phyloP scores from a whole-genome alignment of 2,329 filamentous ascomycete species.

The Apiospora aurea region DNA sequence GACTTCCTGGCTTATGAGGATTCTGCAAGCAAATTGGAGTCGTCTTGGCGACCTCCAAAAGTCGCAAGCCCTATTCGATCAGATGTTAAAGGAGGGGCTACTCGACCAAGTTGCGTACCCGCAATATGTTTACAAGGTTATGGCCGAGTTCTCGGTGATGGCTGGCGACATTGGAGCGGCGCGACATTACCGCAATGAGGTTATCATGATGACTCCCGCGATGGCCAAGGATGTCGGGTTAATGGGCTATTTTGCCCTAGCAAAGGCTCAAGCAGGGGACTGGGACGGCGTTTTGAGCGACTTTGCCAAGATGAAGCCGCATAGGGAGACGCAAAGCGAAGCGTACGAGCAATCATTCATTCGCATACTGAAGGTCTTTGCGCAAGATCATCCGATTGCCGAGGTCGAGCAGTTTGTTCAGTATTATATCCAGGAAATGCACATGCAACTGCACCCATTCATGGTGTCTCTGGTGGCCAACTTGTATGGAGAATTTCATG shows the following conservation, averaged over 20 bases:
- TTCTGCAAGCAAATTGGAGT: conserved; percentile 47
- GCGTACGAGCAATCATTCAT: conserved; percentile 45
- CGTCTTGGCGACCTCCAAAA: conserved; percentile 37
- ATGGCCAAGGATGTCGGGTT: conserved; percentile 43
- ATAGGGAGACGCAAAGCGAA: conserved; percentile 26
- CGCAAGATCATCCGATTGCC: conserved; percentile 45
- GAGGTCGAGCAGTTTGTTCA: conserved; percentile 51
- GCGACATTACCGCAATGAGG: conserved; percentile 39
- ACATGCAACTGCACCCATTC: conserved; percentile 44
- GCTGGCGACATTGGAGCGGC: conserved; percentile 43
- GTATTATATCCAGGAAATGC: conserved; percentile 44
- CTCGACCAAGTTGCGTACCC: conserved; percentile 36
- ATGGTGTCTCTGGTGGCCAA: conserved; percentile 53
- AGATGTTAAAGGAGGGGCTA: conserved; percentile 35
- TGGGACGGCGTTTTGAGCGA: conserved; percentile 48
- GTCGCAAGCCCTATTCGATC: conserved; percentile 38
- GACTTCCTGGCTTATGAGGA: conserved; percentile 46
- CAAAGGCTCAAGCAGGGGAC: conserved; percentile 47
- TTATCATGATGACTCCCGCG: conserved; percentile 36
- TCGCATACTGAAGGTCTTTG: conserved; percentile 48
- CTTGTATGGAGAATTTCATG: conserved; percentile 49
- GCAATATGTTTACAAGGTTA: conserved; percentile 45
- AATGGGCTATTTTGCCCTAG: conserved; percentile 45
- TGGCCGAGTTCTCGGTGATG: conserved; percentile 50
- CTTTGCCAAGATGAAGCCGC: conserved; percentile 40